Percentiles rank a stretch among this genome's conserved stretches.
phyloP scores from a whole-genome alignment of 2,329 filamentous ascomycete genomes.

The Diaporthe eres region DNA sequence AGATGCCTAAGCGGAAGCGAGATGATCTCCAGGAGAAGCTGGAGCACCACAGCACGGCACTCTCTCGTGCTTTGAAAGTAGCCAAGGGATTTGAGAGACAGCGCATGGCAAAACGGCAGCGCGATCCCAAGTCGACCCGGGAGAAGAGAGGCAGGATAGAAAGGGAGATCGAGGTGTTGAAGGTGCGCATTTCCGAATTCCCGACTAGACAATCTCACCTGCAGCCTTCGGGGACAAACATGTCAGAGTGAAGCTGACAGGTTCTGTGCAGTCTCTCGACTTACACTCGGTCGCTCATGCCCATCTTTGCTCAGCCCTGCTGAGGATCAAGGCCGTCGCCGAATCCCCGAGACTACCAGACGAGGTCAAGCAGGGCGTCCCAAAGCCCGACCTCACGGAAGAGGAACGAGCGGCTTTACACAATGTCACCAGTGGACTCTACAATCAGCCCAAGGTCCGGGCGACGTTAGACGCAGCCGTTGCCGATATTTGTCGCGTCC shows the following conservation, averaged over 20 bases:
- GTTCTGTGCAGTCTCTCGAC: slow-evolving; percentile 63
- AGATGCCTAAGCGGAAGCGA: slow-evolving; percentile 73
- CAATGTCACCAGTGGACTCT: slow-evolving; percentile 72
- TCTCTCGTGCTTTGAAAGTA: slow-evolving; percentile 77
- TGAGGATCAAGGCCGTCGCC: slow-evolving; percentile 67
- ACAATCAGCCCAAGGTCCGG: slow-evolving; percentile 66
- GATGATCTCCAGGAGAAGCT: slow-evolving; percentile 47
- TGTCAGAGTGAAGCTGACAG: slow-evolving; percentile 1
- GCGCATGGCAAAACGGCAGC: slow-evolving; percentile 75
- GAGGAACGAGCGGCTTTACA: slow-evolving; percentile 67
- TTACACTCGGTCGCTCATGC: slow-evolving; percentile 70
- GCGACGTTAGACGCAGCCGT: slow-evolving; percentile 64
- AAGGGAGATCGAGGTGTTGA: slow-evolving; percentile 70
- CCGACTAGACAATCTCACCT: neutral
- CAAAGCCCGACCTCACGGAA: slow-evolving; percentile 65
- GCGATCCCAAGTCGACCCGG: slow-evolving; percentile 59
- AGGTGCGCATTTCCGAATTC: slow-evolving; percentile 55
- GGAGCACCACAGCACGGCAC: slow-evolving; percentile 67
- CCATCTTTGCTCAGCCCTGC: slow-evolving; percentile 68
- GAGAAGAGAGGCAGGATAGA: slow-evolving; percentile 73
- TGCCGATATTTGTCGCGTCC: slow-evolving; percentile 61
- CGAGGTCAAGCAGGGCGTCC: slow-evolving; percentile 60
- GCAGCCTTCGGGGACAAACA: neutral
- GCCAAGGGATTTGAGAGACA: slow-evolving; percentile 85
- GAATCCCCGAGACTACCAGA: slow-evolving; percentile 65